phyloP scores from a whole-genome alignment of 345 rosid genomes.

The Tarenaya hassleriana region DNA sequence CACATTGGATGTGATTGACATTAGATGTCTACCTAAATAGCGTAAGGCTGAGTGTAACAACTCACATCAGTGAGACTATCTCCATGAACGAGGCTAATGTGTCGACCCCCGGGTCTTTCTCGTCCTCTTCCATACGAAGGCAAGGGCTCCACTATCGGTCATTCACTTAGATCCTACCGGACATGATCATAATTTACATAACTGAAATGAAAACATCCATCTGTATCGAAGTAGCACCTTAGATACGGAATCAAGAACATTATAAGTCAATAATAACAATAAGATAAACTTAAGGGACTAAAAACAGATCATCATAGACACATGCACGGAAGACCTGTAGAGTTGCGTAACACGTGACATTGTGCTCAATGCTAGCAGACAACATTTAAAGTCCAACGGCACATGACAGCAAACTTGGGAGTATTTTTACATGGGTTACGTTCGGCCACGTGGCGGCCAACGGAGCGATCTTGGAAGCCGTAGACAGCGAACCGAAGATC shows the following conservation, averaged over 20 bases:
- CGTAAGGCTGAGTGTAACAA: too few species aligned
- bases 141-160: conserved; percentile 69
- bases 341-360: neutral
- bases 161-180: conserved; percentile 52
- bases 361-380: too few species aligned
- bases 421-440: conserved; percentile 96
- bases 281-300: neutral
- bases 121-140: conserved; percentile 91
- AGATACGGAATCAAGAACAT: neutral
- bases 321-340: too few species aligned
- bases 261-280: neutral
- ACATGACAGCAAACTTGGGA: too few species aligned
- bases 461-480: conserved; percentile 89
- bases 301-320: too few species aligned
- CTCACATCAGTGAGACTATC: conserved; percentile 59
- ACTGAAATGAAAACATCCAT: neutral
- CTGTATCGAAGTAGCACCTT: neutral
- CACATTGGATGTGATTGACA: too few species aligned
- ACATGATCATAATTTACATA: neutral
- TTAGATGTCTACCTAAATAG: too few species aligned
- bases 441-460: conserved; percentile 95
- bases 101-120: conserved; percentile 75
- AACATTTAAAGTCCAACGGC: too few species aligned
- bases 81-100: conserved; percentile 80
- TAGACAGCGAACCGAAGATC: conserved; percentile 67